phyloP scores from a whole-genome alignment of 345 rosid genomes.

The Luvunga scandens region DNA sequence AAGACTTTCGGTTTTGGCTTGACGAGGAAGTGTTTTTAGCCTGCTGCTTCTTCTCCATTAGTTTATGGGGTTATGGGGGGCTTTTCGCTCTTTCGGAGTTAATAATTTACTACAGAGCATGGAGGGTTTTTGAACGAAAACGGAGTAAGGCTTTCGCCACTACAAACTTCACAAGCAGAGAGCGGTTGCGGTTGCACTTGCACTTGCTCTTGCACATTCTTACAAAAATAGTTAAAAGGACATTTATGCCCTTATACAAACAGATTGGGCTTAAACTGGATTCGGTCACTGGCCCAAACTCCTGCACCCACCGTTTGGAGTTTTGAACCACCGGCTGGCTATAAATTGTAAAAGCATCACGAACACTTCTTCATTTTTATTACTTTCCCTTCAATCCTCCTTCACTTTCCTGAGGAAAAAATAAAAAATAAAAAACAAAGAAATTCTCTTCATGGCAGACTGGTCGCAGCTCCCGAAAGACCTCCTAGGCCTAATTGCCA shows the following conservation, averaged over 20 bases:
- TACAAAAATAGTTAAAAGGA: not conserved
- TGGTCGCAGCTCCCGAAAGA: conserved; percentile 75
- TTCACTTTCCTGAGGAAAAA: not conserved
- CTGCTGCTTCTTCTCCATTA: conserved; percentile 25
- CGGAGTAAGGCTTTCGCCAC: not conserved
- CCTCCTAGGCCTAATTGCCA: conserved; percentile 53
- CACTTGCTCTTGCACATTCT: no score
- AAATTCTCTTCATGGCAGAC: conserved; percentile 44
- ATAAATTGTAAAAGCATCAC: not conserved
- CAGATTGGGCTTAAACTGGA: not conserved
- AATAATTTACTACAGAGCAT: not conserved
- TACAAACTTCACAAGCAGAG: no score
- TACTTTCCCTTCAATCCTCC: not conserved
- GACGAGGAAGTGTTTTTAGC: not conserved
- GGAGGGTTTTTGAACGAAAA: not conserved
- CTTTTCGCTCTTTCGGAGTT: not conserved
- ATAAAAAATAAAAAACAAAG: no score
- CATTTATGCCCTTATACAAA: not conserved
- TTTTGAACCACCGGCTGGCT: not conserved
- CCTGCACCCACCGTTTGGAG: no score
- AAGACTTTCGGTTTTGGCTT: conserved; percentile 9
- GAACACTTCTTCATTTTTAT: not conserved
- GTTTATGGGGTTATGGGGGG: not conserved
- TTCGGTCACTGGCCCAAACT: no score
- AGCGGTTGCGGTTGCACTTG: no score